Percentiles rank a stretch among this genome's conserved stretches.
Conservation (phyloP, 352 stramenopile genomes). For the Blastocystis sp. region DNA sequence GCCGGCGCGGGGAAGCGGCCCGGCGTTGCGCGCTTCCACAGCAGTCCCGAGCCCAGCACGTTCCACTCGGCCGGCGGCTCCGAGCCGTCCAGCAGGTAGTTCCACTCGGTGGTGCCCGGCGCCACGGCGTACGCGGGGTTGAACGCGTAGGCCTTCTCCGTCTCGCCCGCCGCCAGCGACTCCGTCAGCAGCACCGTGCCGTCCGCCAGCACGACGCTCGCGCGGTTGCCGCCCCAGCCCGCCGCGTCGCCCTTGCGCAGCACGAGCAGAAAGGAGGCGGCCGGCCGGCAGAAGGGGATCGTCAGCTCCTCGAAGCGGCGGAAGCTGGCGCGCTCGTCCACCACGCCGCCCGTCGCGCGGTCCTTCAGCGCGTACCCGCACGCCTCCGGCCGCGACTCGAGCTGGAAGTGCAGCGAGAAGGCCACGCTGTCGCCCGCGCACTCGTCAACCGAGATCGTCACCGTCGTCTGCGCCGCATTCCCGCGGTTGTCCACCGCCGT, state of each 20-base stretch:
- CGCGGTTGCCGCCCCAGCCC: constrained; percentile 12
- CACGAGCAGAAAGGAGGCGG: constrained; percentile 1
- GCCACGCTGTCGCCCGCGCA: neutral
- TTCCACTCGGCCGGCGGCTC: constrained; percentile 13
- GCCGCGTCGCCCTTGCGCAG: neutral
- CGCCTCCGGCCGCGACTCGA: neutral
- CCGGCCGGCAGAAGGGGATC: constrained; percentile 7
- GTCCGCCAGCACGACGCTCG: constrained; percentile 22
- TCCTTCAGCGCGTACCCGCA: constrained; percentile 27
- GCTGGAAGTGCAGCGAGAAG: neutral
- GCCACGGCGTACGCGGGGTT: constrained; percentile 21
- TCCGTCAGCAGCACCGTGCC: constrained; percentile 18
- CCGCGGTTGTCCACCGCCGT: constrained; percentile 21
- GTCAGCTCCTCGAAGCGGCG: neutral
- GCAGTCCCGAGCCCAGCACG: neutral
- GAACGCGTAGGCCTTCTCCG: constrained; percentile 15
- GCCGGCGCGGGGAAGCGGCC: constrained; percentile 32
- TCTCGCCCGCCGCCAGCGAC: constrained; percentile 34
- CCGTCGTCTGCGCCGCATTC: neutral
- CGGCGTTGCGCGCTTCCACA: constrained; percentile 2
- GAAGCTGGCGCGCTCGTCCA: neutral
- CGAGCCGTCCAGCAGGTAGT: constrained; percentile 28
- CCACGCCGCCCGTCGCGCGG: neutral
- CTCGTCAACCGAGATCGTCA: constrained; percentile 27
- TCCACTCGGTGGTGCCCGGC: constrained; percentile 24